phyloP scores from a whole-genome alignment of 78 protist species.

The Pigoraptor vietnamica region DNA sequence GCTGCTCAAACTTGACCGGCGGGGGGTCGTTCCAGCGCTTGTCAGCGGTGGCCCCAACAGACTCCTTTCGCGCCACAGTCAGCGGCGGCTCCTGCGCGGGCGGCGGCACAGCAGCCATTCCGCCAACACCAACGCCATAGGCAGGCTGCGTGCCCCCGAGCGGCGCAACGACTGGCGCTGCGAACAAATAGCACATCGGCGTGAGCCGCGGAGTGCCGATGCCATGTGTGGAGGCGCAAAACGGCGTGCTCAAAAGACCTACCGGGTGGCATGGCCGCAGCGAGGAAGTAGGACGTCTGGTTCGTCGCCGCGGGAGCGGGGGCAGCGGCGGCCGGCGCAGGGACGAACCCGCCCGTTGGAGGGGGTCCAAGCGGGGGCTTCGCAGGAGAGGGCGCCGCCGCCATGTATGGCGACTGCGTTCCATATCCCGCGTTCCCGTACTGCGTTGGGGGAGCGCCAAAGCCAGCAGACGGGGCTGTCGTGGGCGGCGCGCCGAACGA shows the following conservation, averaged over 20 bases:
- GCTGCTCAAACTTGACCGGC: neutral
- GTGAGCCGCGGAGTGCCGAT: too few species aligned
- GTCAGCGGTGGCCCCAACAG: neutral
- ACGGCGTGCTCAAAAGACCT: neutral
- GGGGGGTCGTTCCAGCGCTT: conserved; percentile 16
- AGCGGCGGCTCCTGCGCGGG: neutral
- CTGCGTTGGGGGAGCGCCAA: neutral
- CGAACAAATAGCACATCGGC: neutral
- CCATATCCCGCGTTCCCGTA: neutral
- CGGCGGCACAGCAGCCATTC: too few species aligned
- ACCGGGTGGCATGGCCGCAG: neutral
- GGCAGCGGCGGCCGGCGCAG: neutral
- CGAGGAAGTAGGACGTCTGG: neutral
- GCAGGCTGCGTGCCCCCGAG: neutral
- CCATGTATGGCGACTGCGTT: neutral
- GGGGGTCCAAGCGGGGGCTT: neutral
- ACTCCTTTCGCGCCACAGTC: neutral
- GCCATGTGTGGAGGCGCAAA: too few species aligned
- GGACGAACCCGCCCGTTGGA: neutral
- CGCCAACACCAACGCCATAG: too few species aligned
- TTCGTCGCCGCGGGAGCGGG: neutral
- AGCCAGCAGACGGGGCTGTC: too few species aligned
- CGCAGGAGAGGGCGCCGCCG: neutral
- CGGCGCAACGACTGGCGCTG: neutral
- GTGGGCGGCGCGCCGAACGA: too few species aligned